Evolutionary conservation across 495 filamentous ascomycete genomes (phyloP).

Genomic region (Immersiella caudata): DNA sequence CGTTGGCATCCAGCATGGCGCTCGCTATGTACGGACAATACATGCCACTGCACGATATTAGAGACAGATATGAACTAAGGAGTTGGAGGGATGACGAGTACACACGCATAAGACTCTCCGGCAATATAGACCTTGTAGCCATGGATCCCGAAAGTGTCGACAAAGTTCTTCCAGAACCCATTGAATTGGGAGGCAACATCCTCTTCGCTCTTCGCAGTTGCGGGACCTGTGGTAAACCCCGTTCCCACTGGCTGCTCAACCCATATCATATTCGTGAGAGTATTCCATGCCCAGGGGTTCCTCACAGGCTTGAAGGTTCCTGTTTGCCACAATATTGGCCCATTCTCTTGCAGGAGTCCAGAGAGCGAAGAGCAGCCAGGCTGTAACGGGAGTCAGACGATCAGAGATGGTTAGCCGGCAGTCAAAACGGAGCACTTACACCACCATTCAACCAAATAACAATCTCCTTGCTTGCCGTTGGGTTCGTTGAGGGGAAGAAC

Average conservation of each 20-base stretch:
- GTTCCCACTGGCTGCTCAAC: slow-evolving; percentile 79
- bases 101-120: slow-evolving; percentile 67
- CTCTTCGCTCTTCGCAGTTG: slow-evolving; percentile 63
- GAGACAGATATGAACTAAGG: background rate
- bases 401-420: no score
- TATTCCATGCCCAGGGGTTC: slow-evolving; percentile 72
- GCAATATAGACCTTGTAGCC: slow-evolving; percentile 67
- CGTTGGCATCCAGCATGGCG: slow-evolving; percentile 70
- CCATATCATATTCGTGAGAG: slow-evolving; percentile 76
- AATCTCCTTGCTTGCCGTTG: slow-evolving; percentile 62
- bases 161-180: slow-evolving; percentile 71
- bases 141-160: slow-evolving; percentile 67
- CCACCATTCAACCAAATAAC: slow-evolving; percentile 77
- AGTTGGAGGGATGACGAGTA: background rate
- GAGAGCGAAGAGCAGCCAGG: slow-evolving; percentile 70
- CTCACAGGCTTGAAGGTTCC: slow-evolving; percentile 64
- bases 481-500: slow-evolving; percentile 70
- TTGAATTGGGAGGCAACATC: slow-evolving; percentile 70
- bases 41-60: slow-evolving; percentile 49
- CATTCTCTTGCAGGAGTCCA: slow-evolving; percentile 74
- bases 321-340: slow-evolving; percentile 73
- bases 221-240: slow-evolving; percentile 66
- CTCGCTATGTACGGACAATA: slow-evolving; percentile 82
- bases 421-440: slow-evolving; percentile 32
- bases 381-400: slow-evolving; percentile 27